Percentiles rank a stretch among this genome's conserved stretches.
These are phyloP conservation scores for Eucalyptus rudis DNA, from an alignment of 345 rosid genomes.

Conservation along the genomic window DNA sequence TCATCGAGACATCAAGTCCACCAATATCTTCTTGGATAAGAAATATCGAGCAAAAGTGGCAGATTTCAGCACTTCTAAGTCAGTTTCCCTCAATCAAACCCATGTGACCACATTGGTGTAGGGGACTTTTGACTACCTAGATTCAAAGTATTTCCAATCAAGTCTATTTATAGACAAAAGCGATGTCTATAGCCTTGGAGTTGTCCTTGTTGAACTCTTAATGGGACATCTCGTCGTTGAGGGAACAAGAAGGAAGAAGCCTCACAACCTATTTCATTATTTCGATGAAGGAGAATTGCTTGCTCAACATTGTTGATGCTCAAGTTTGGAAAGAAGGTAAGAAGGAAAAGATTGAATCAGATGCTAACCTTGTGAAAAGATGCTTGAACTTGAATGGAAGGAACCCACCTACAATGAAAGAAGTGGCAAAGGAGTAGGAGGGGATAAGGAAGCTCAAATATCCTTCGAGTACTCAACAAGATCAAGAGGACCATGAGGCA, in stretches of 20 bases:
- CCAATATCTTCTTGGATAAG: too few species aligned
- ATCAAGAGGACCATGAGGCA: not conserved
- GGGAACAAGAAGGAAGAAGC: not conserved
- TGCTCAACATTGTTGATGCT: not conserved
- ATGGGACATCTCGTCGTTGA: not conserved
- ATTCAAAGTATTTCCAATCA: not conserved
- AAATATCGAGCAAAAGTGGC: too few species aligned
- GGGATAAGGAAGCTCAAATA: not conserved
- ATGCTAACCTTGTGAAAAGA: not conserved
- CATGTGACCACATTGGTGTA: not conserved
- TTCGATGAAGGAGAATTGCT: not conserved
- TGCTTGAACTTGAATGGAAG: not conserved
- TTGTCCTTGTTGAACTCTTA: not conserved
- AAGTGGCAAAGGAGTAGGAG: not conserved
- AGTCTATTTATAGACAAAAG: not conserved
- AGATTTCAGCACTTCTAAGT: too few species aligned
- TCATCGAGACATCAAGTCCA: too few species aligned
- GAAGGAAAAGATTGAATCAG: not conserved
- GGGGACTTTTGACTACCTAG: not conserved
- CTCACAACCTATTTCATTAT: not conserved
- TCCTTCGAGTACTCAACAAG: not conserved
- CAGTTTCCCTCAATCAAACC: not conserved
- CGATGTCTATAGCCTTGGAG: not conserved
- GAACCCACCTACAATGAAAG: not conserved
- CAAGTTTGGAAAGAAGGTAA: not conserved